Evolutionary conservation across 768 basidiomycete genomes (phyloP), one percentile per base, ranked within the genome.

Genomic region (Lactarius pseudohatsudake): DNA sequence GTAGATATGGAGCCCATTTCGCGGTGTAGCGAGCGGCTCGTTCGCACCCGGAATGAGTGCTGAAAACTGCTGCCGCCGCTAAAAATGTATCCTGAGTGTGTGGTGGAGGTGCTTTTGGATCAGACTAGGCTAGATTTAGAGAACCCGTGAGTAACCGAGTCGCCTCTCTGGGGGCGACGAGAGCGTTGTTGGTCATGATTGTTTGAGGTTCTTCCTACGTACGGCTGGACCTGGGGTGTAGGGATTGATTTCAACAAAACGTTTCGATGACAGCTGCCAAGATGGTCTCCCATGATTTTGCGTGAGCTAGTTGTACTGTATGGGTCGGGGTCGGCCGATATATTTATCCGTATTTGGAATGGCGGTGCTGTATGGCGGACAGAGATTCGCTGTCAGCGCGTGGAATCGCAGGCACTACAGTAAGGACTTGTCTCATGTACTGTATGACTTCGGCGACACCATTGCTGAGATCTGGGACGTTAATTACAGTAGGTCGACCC

Each of bases 201-300:
- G 41, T 18, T 43, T 9, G 7, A 26, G 26, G 34, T 9, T 47
- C 45, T 3, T 47, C 8, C 22, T 15, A 47, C 45, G 3, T 45
- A 50, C 22, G 22, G 22, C 47, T 13, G 22, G n/a, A 22, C 22
- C 11, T 22, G 22, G 13, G n/a, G 22, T 53, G 50, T 53, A 53
- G 50, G 50, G 50, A 53, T 53, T 28, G 50, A 53, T 53, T 8
- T 53, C n/a, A 20, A 47, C 45, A 47, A n/a, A 22, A 47, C 45
- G 45, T n/a, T n/a, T 47, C 45, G 22, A 26, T 53, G 50, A 28
- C 50, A 53, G 50, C 50, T 53, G 50, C 50, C 50, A 53, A 53
- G 22, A 26, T 5, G 47, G 11, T 50, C 41, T 41, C 41, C 47
- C 47, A 18, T 26, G 50, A 32, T 32, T 32, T 32, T 32, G 32